phyloP scores from a whole-genome alignment of 1,139 yeast species.

The Meyerozyma sp. region DNA sequence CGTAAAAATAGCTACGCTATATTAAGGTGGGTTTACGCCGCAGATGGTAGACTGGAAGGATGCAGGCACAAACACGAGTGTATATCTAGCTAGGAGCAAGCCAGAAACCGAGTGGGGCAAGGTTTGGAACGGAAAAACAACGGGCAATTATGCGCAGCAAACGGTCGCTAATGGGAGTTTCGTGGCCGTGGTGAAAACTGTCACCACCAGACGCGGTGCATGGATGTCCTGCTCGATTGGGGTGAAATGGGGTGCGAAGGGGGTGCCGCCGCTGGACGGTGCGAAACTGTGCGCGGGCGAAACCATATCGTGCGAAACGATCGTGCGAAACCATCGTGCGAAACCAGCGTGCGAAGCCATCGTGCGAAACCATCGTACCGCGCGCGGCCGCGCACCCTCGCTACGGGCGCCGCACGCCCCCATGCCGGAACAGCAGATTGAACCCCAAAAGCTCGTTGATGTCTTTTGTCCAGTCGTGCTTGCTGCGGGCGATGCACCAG shows the following conservation, averaged over 20 bases:
- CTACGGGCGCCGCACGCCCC: background rate
- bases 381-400: no score
- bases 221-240: background rate
- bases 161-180: background rate
- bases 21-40: background rate
- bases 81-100: background rate
- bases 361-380: no score
- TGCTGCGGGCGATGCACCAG: constrained; percentile 83
- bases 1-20: background rate
- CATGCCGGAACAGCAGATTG: constrained; percentile 27
- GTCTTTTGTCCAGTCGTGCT: constrained; percentile 88
- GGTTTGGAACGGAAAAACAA: background rate
- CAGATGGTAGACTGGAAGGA: no score
- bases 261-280: background rate
- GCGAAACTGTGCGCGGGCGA: no score
- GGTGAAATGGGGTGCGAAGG: background rate
- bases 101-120: background rate
- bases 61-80: background rate
- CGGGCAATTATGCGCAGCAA: background rate
- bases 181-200: background rate
- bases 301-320: background rate
- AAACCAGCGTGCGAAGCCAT: background rate
- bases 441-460: constrained; percentile 84
- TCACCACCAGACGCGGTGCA: background rate
- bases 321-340: no score